phyloP scores from a whole-genome alignment of 2,329 filamentous ascomycete genomes.

The Xylogone sp. region DNA sequence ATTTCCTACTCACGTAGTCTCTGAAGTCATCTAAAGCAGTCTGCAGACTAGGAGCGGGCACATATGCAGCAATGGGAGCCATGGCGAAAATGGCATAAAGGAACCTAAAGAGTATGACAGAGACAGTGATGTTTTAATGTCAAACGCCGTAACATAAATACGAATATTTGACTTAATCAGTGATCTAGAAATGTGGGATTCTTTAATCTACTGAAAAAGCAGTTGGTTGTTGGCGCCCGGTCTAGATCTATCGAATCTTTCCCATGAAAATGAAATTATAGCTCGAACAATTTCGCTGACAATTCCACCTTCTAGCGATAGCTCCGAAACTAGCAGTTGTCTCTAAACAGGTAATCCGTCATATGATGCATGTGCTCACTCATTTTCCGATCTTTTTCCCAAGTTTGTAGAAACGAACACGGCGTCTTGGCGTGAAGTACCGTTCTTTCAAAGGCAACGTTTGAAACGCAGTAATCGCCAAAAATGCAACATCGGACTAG shows the following conservation, averaged over 20 bases:
- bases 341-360: too few relatives aligned
- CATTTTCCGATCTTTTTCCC: too few relatives aligned
- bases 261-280: neutral
- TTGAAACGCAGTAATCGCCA: neutral
- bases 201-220: neutral
- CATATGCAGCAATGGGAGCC: neutral
- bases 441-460: neutral
- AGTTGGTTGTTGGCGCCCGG: neutral
- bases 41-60: neutral
- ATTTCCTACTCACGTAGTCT: neutral
- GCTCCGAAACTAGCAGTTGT: neutral
- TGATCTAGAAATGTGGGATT: neutral
- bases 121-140: neutral
- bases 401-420: neutral
- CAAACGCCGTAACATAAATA: neutral
- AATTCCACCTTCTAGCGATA: neutral
- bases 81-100: neutral
- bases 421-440: neutral
- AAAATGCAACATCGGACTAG: neutral
- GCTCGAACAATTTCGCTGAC: neutral
- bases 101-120: neutral
- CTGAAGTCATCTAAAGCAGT: neutral
- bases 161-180: neutral
- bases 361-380: too few relatives aligned
- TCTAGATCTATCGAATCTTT: neutral